Percentiles rank a stretch among this genome's conserved stretches.
phyloP scores from a whole-genome alignment of 2,329 filamentous ascomycete genomes.

The Penicillium verrucosum region DNA sequence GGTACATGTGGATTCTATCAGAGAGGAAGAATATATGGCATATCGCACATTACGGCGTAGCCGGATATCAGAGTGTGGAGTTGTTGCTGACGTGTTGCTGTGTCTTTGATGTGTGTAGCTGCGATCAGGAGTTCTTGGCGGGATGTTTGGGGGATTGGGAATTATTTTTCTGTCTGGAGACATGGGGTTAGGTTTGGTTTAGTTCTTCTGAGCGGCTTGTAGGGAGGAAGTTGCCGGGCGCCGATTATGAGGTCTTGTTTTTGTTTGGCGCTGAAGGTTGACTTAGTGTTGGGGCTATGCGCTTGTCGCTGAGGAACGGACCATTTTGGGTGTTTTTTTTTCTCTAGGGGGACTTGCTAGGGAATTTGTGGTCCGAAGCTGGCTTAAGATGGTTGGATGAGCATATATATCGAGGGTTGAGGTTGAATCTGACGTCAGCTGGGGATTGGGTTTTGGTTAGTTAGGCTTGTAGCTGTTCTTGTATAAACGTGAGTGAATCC shows the following conservation, averaged over 20 bases:
- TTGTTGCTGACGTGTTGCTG: conserved; percentile 3
- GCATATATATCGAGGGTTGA: neutral
- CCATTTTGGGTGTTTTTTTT: no score
- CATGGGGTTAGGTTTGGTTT: no score
- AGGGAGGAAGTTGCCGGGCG: no score
- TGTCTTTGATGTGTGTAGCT: neutral
- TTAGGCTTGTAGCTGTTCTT: neutral
- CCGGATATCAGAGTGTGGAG: conserved; percentile 6
- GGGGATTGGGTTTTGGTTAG: neutral
- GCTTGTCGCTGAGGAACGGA: no score
- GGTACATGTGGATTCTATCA: conserved; percentile 15
- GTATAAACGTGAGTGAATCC: neutral
- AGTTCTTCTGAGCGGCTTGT: no score
- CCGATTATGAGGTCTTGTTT: no score
- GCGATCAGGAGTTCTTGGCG: conserved; percentile 3
- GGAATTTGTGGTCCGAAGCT: no score
- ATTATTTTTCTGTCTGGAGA: conserved; percentile 12
- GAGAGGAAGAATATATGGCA: conserved; percentile 7
- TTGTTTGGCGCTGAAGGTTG: no score
- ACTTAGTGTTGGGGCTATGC: no score
- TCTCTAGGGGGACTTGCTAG: no score
- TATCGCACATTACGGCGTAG: conserved; percentile 4
- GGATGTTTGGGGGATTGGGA: conserved; percentile 2
- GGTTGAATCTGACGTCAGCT: no score
- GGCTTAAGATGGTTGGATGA: no score